Evolutionary conservation across 176 grass and related monocot genomes (phyloP), one percentile per base, ranked within the genome.

Genomic region (Miscanthus lutarioriparius): DNA sequence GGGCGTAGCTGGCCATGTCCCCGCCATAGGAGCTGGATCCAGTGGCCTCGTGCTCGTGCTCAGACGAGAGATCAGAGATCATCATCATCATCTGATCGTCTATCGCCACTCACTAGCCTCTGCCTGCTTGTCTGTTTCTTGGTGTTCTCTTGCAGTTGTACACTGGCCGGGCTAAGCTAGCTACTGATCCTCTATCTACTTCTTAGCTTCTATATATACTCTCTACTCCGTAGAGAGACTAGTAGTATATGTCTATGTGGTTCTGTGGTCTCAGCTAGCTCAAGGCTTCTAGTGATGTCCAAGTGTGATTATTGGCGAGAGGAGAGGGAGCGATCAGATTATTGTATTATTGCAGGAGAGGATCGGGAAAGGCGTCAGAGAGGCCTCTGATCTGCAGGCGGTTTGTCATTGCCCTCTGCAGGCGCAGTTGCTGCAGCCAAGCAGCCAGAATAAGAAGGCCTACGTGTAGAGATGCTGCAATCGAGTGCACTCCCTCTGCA

Each of bases 11-110:
- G 75, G 76, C 72, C 30, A 93, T 58, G 74, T 82, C 64, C 41
- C 78, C 73, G 33, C 79, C 87, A 47, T 91, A 76, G 67, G 89
- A 94, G 77, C 77, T 91, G 78, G 87, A 87, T 88, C 85, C 88
- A 65, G 81, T 92, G 62, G 89, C 80, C 86, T 92, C 92, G 32
- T 73, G 87, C 37, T 88, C 82, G 25, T 73, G 87, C 37, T 88
- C 82, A 35, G 72, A 84, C 30, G 92, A 87, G 82, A 88, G 89
- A 70, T 83, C 81, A 73, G 89, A 89, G 67, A 93, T 78, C 88
- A 89, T 40, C 88, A 82, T 85, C 49, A 45, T 37, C 5, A 26
- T 30, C 12, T 6, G 12, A 30, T 30, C 22, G 8, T 3, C 7
- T 58, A n/a, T 54, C 51, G 6, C 40, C 10, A 49, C 41, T 13